Evolutionary conservation across 768 basidiomycete genomes (phyloP).

Genomic region (Trametes cinnabarina): DNA sequence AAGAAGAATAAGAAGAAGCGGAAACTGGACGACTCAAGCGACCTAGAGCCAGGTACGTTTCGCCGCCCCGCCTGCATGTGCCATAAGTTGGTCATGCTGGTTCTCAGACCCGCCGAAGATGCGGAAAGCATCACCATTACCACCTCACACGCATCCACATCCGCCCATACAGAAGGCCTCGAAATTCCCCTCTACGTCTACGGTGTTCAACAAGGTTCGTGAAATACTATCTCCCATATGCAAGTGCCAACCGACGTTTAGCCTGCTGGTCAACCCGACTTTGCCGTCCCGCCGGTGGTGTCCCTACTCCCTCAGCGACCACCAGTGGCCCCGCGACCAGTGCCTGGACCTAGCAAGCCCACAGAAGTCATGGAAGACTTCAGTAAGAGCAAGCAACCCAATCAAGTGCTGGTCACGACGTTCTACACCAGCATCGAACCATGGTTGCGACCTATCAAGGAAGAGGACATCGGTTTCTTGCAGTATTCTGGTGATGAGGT

Average conservation of each 20-base stretch:
- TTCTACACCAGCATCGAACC: slow-evolving; percentile 90
- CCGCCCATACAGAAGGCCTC: slow-evolving; percentile 45
- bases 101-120: slow-evolving; percentile 41
- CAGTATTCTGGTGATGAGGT: slow-evolving; percentile 89
- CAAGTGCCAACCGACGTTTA: neutral
- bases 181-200: slow-evolving; percentile 48
- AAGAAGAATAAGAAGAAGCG: slow-evolving; percentile 80
- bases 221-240: neutral
- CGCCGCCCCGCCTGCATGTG: neutral
- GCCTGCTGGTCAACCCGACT: slow-evolving; percentile 51
- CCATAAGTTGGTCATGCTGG: slow-evolving; percentile 10
- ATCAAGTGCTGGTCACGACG: slow-evolving; percentile 62
- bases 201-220: slow-evolving; percentile 50
- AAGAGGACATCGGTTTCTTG: slow-evolving; percentile 94
- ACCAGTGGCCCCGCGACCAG: slow-evolving; percentile 57
- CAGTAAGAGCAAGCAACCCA: slow-evolving; percentile 74
- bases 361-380: slow-evolving; percentile 87
- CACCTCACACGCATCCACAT: slow-evolving; percentile 35
- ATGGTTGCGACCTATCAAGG: slow-evolving; percentile 84
- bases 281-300: slow-evolving; percentile 48
- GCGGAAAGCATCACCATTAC: slow-evolving; percentile 57
- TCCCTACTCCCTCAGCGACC: slow-evolving; percentile 61
- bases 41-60: slow-evolving; percentile 55
- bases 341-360: slow-evolving; percentile 81
- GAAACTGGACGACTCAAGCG: slow-evolving; percentile 75